These are phyloP conservation scores for Clavispora asparagi DNA, from an alignment of 805 yeast species.

Conservation along the genomic window DNA sequence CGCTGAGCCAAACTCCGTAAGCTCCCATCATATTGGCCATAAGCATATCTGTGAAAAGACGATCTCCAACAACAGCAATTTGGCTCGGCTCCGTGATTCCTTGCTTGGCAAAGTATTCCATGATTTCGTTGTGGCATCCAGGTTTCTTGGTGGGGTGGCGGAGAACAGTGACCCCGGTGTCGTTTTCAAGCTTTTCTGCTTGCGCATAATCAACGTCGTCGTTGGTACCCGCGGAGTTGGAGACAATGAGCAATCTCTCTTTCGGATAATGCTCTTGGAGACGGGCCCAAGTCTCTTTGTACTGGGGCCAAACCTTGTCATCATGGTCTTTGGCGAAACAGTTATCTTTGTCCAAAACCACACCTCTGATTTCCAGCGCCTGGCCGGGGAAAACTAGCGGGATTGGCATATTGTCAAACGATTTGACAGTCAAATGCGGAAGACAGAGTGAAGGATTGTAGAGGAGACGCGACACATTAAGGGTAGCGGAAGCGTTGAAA, in stretches of 20 bases:
- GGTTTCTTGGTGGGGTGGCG: slow-evolving; percentile 77
- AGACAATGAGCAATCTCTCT: slow-evolving; percentile 66
- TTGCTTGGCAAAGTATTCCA: slow-evolving; percentile 50
- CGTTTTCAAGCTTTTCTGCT: slow-evolving; percentile 56
- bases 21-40: slow-evolving; percentile 95
- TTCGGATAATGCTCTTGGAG: slow-evolving; percentile 56
- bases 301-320: slow-evolving; percentile 74
- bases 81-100: slow-evolving; percentile 48
- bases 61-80: slow-evolving; percentile 84
- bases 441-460: slow-evolving; percentile 62
- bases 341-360: slow-evolving; percentile 91
- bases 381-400: slow-evolving; percentile 40
- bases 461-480: slow-evolving; percentile 57
- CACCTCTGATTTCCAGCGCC: slow-evolving; percentile 50
- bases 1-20: slow-evolving; percentile 74
- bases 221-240: slow-evolving; percentile 89
- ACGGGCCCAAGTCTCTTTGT: slow-evolving; percentile 49
- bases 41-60: slow-evolving; percentile 84
- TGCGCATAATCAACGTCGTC: slow-evolving; percentile 60
- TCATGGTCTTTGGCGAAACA: slow-evolving; percentile 86
- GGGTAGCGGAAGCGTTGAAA: slow-evolving; percentile 72
- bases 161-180: slow-evolving; percentile 65
- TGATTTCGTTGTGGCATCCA: slow-evolving; percentile 68
- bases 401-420: slow-evolving; percentile 56
- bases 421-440: slow-evolving; percentile 55